These are phyloP conservation scores for Paraphaeosphaeria minitans DNA, from an alignment of 2,329 filamentous ascomycete species.

Conservation along the genomic window DNA sequence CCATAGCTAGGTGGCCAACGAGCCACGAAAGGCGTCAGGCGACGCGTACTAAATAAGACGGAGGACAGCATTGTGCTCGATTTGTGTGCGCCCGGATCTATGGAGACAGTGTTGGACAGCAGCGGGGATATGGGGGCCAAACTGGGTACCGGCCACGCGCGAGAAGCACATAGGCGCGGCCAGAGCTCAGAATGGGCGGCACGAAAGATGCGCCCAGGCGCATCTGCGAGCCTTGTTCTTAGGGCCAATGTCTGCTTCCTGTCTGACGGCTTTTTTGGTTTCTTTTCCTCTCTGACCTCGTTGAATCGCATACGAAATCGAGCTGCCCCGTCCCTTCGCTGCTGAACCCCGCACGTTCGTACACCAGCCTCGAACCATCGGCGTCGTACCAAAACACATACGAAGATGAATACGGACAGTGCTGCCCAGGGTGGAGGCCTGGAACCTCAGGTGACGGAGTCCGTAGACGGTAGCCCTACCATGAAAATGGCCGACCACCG, in stretches of 20 bases:
- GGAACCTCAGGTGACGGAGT: conserved; percentile 21
- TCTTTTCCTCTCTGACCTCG: neutral
- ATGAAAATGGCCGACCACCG: conserved; percentile 38
- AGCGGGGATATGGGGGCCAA: conserved; percentile 10
- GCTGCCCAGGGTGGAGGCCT: conserved; percentile 13
- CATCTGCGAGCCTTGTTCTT: conserved; percentile 6
- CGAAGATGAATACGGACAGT: neutral
- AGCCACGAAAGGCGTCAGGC: neutral
- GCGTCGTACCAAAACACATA: neutral
- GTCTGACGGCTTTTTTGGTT: neutral
- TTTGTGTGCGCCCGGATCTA: neutral
- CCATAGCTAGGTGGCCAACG: neutral
- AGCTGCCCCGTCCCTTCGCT: neutral
- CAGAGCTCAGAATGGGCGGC: conserved; percentile 3
- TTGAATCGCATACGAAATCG: neutral
- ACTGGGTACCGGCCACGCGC: conserved; percentile 15
- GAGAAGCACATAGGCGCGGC: neutral
- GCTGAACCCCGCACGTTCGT: neutral
- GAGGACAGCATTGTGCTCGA: neutral
- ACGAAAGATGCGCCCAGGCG: conserved; percentile 6
- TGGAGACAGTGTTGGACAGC: neutral
- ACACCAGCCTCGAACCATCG: neutral
- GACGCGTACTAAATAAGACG: neutral
- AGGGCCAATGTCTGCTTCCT: conserved; percentile 7
- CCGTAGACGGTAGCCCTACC: conserved; percentile 7